Evolutionary conservation across 2,329 filamentous ascomycete species (phyloP).

Genomic region (Scolecobasidium constrictum): DNA sequence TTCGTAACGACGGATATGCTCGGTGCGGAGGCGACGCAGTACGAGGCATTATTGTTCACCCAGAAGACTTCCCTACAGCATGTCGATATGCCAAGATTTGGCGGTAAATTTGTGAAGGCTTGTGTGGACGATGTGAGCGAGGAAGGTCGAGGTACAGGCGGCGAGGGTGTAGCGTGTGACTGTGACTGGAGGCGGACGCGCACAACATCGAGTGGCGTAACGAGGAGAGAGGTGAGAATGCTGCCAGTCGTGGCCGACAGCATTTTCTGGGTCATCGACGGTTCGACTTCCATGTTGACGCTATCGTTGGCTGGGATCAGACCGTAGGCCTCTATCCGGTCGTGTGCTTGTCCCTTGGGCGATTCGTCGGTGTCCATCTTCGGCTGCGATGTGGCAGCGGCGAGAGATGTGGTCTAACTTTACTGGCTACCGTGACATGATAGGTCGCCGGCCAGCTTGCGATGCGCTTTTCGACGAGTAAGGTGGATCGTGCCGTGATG

Average conservation of each 20-base stretch:
- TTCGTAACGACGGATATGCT: constrained; percentile 22
- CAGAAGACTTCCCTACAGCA: constrained; percentile 98
- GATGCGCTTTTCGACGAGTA: no score
- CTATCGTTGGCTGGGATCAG: background rate
- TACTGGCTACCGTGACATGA: background rate
- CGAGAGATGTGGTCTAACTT: background rate
- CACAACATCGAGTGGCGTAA: constrained; percentile 93
- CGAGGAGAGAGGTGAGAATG: constrained; percentile 82
- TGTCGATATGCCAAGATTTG: constrained; percentile 80
- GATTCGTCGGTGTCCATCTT: background rate
- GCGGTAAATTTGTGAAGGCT: constrained; percentile 58
- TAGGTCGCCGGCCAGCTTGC: no score
- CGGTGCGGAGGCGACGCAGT: constrained; percentile 62
- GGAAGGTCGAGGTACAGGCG: constrained; percentile 39
- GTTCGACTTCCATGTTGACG: background rate
- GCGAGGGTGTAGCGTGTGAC: constrained; percentile 42
- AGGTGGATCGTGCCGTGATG: no score
- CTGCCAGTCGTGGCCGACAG: constrained; percentile 85
- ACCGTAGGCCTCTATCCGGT: constrained; percentile 19
- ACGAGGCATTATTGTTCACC: constrained; percentile 72
- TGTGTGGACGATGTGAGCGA: constrained; percentile 29
- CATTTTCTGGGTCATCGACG: constrained; percentile 76
- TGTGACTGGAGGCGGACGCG: constrained; percentile 91
- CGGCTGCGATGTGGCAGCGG: background rate
- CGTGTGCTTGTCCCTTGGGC: constrained; percentile 25